A percentile compares a stretch with the other conserved stretches of the same genome.
Evolutionary conservation across 257 asterid species (phyloP).

Genomic region (Forsythia suspensa): DNA sequence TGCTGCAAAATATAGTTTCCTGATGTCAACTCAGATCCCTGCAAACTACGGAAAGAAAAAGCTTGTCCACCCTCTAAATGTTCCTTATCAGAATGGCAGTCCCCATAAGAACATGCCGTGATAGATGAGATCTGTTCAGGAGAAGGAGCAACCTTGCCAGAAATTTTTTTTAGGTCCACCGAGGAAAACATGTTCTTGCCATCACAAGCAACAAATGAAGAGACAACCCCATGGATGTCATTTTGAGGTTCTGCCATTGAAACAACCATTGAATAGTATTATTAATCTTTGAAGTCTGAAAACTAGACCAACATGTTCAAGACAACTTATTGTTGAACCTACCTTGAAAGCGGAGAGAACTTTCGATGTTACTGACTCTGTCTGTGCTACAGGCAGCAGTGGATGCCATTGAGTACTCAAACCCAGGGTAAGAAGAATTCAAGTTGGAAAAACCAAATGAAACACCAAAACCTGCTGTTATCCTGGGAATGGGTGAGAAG

Average conservation of each 20-base stretch:
- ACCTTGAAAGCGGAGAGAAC: slow-evolving; percentile 24
- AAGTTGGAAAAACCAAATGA: slow-evolving; percentile 21
- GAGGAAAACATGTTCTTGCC: slow-evolving; percentile 28
- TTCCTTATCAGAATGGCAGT: slow-evolving; percentile 30
- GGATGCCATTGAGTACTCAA: slow-evolving; percentile 22
- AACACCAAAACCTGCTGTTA: not conserved
- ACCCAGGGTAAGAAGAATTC: slow-evolving; percentile 14
- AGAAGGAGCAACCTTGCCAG: slow-evolving; percentile 34
- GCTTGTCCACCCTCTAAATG: slow-evolving; percentile 29
- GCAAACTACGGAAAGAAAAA: slow-evolving; percentile 20
- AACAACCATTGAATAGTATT: slow-evolving; percentile 1
- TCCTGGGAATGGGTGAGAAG: slow-evolving; percentile 13
- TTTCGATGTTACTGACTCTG: slow-evolving; percentile 6
- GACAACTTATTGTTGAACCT: not conserved
- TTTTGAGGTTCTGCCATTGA: slow-evolving; percentile 30
- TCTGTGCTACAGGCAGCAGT: slow-evolving; percentile 16
- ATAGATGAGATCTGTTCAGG: slow-evolving; percentile 45
- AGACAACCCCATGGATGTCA: slow-evolving; percentile 15
- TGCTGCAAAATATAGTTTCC: slow-evolving; percentile 26
- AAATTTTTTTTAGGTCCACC: slow-evolving; percentile 14
- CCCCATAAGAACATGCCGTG: slow-evolving; percentile 40
- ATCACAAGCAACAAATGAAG: slow-evolving; percentile 20
- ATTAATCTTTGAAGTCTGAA: slow-evolving; percentile 2
- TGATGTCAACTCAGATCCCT: slow-evolving; percentile 23
- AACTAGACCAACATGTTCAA: slow-evolving; percentile 7